Conservation (phyloP, 352 stramenopile species). For the Thraustochytrium sp. region DNA sequence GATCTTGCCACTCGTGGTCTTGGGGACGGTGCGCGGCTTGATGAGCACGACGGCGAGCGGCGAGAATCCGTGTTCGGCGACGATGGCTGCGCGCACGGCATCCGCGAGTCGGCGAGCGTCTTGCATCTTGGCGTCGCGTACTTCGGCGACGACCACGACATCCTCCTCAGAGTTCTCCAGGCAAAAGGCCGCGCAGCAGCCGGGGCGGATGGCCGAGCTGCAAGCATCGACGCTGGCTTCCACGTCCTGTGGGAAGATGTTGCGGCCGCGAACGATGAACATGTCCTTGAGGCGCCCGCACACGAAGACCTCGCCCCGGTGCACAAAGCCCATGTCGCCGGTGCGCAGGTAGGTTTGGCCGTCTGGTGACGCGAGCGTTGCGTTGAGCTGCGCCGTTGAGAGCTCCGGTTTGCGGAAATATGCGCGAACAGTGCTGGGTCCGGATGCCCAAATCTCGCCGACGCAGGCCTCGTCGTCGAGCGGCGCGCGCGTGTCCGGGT, state of each 20-base stretch:
- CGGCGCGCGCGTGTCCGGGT: constrained; percentile 58
- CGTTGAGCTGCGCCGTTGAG: constrained; percentile 77
- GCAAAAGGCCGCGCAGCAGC: constrained; percentile 88
- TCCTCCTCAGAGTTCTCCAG: constrained; percentile 54
- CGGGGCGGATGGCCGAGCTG: constrained; percentile 64
- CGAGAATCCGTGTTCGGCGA: constrained; percentile 69
- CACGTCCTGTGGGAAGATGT: constrained; percentile 98
- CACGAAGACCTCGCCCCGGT: constrained; percentile 78
- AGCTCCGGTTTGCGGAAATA: constrained; percentile 80
- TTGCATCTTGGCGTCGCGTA: constrained; percentile 52
- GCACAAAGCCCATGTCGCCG: constrained; percentile 93
- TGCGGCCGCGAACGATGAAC: constrained; percentile 96
- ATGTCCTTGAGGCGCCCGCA: constrained; percentile 97
- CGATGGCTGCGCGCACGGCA: constrained; percentile 62
- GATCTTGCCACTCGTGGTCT: constrained; percentile 98
- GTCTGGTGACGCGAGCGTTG: constrained; percentile 39
- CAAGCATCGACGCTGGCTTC: constrained; percentile 81
- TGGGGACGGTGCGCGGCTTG: constrained; percentile 81
- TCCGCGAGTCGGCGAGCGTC: constrained; percentile 52
- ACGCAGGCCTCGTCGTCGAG: constrained; percentile 56
- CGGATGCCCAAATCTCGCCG: constrained; percentile 75
- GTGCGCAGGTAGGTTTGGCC: constrained; percentile 75
- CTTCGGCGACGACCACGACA: constrained; percentile 65
- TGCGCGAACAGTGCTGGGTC: constrained; percentile 77
- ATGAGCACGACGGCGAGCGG: constrained; percentile 81